Evolutionary conservation across 192 early-diverging fungal genomes (phyloP).

Genomic region (Gamsiella multidivaricata): DNA sequence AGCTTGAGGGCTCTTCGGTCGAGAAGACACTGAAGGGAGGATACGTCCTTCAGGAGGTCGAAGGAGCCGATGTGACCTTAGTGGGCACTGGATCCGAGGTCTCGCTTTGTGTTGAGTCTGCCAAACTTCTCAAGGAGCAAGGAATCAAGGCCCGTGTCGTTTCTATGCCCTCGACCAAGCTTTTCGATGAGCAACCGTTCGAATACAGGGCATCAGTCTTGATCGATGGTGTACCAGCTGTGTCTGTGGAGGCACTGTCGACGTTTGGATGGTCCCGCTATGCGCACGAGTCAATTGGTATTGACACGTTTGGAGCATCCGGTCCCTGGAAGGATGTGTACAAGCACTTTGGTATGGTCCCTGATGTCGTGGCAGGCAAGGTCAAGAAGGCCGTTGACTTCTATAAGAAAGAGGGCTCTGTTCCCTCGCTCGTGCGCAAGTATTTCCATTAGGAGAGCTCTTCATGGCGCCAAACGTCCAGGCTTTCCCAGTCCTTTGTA

Average conservation of each 20-base stretch:
- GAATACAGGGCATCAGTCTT: conserved; percentile 88
- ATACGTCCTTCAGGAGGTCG: conserved; percentile 80
- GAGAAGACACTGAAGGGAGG: conserved; percentile 88
- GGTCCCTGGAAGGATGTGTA: conserved; percentile 88
- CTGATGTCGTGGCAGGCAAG: conserved; percentile 77
- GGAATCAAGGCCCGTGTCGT: conserved; percentile 82
- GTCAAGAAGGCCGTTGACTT: conserved; percentile 82
- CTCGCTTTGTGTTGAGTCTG: conserved; percentile 87
- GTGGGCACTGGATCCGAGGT: conserved; percentile 94
- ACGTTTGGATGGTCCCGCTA: conserved; percentile 95
- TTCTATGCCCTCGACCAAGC: conserved; percentile 92
- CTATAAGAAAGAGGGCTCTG: conserved; percentile 70
- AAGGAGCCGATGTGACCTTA: conserved; percentile 73
- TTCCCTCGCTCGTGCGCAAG: conserved; percentile 54
- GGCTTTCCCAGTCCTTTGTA: not conserved
- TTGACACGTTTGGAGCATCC: conserved; percentile 90
- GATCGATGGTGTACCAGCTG: conserved; percentile 79
- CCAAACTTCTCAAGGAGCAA: conserved; percentile 73
- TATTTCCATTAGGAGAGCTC: conserved; percentile 44
- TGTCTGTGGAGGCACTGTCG: conserved; percentile 88
- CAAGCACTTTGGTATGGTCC: conserved; percentile 86
- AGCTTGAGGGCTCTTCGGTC: conserved; percentile 84
- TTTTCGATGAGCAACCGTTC: conserved; percentile 87
- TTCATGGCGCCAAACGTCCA: not conserved
- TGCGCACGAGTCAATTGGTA: conserved; percentile 88